Evolutionary conservation across 768 basidiomycete genomes (phyloP).

Genomic region (Trametes cinnabarina): DNA sequence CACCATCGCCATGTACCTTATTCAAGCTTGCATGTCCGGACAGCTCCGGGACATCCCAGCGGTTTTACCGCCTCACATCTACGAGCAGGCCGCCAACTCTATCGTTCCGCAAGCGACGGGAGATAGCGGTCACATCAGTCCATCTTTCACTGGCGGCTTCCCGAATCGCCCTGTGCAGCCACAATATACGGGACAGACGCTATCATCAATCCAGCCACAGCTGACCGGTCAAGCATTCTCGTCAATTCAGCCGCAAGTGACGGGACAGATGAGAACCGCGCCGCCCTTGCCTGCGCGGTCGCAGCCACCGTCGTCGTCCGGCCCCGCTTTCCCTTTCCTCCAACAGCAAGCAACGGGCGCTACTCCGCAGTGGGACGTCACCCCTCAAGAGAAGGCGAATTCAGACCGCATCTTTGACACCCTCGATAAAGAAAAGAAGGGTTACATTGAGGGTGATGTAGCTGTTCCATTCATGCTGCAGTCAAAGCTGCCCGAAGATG

Average conservation of each 20-base stretch:
- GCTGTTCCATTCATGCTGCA: slow-evolving; percentile 96
- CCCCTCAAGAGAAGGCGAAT: slow-evolving; percentile 70
- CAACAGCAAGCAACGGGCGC: slow-evolving; percentile 19
- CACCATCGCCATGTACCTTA: slow-evolving; percentile 93
- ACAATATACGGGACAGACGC: slow-evolving; percentile 64
- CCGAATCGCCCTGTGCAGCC: slow-evolving; percentile 43
- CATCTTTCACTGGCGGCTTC: slow-evolving; percentile 43
- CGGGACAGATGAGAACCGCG: slow-evolving; percentile 44
- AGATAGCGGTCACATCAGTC: slow-evolving; percentile 61
- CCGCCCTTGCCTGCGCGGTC: slow-evolving; percentile 30
- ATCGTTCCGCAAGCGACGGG: slow-evolving; percentile 55
- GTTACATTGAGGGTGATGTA: slow-evolving; percentile 88
- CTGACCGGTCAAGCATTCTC: slow-evolving; percentile 39
- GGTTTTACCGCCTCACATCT: slow-evolving; percentile 76
- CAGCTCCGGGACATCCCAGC: slow-evolving; percentile 70
- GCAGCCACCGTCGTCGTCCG: slow-evolving; percentile 19
- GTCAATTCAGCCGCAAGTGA: slow-evolving; percentile 57
- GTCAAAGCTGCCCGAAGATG: slow-evolving; percentile 77
- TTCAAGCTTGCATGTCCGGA: slow-evolving; percentile 87
- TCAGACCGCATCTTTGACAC: slow-evolving; percentile 78
- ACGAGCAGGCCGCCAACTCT: slow-evolving; percentile 69
- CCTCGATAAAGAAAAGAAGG: slow-evolving; percentile 72
- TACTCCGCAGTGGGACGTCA: slow-evolving; percentile 75
- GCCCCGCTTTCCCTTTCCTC: slow-evolving; percentile 21
- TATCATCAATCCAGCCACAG: slow-evolving; percentile 47